Evolutionary conservation across 1,284 basidiomycete species (phyloP).

Genomic region (Tilletia indica): DNA sequence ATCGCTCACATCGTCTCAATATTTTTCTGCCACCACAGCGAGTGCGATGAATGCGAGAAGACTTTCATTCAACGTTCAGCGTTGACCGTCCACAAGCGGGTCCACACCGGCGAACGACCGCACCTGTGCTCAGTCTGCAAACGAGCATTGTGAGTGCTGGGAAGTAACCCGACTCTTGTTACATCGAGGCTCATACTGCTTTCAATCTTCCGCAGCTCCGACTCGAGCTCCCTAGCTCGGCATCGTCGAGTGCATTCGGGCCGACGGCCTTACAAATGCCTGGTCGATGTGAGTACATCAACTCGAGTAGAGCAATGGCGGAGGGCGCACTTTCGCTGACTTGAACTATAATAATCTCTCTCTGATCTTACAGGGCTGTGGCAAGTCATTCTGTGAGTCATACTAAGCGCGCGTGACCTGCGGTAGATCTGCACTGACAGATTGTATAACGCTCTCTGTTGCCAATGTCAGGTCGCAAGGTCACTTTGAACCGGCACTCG

Average conservation of each 20-base stretch:
- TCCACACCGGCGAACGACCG: slow-evolving; percentile 84
- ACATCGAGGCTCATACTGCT: neutral
- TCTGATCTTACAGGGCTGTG: slow-evolving; percentile 12
- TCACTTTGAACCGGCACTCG: slow-evolving; percentile 2
- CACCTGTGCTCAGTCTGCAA: slow-evolving; percentile 73
- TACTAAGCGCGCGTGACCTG: neutral
- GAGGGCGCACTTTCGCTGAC: neutral
- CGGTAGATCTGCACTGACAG: neutral
- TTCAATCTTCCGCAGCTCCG: slow-evolving; percentile 53
- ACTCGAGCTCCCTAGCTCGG: slow-evolving; percentile 63
- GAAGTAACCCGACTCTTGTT: neutral
- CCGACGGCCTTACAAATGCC: slow-evolving; percentile 56
- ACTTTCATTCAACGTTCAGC: slow-evolving; percentile 60
- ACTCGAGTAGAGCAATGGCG: slow-evolving; percentile 28
- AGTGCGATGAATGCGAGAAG: slow-evolving; percentile 43
- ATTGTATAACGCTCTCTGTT: neutral
- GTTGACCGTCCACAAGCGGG: slow-evolving; percentile 77
- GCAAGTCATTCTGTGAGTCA: slow-evolving; percentile 42
- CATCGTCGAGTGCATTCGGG: slow-evolving; percentile 72
- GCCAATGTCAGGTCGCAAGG: neutral
- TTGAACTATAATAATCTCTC: neutral
- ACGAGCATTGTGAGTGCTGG: slow-evolving; percentile 25
- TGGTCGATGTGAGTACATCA: slow-evolving; percentile 39
- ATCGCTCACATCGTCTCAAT: neutral
- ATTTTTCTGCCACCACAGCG: neutral